Base-by-base conservation (phyloP, 306 rosid species). In the Quercus bicolor region DNA sequence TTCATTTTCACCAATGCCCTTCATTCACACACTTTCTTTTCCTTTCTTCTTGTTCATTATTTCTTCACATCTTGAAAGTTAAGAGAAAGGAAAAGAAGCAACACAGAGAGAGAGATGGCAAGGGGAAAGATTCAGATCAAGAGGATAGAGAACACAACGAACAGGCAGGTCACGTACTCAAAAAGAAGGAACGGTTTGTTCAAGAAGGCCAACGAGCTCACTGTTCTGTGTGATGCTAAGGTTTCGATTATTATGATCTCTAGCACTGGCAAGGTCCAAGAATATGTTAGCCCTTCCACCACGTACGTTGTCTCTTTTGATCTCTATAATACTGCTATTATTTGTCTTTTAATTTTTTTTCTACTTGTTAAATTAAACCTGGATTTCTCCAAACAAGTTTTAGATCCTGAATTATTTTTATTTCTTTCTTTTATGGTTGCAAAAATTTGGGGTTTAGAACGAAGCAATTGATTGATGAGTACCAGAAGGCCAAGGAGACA, bases 121-220 rank as follows among this genome's bases (percentile, higher is more conserved):
- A 85, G 97, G 7, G 98, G 98, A 24, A 94, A 94, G 97, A 94
- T 94, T 81, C 94, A 91, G 97, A 92, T 94, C 98, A 88, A 84
- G 94, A 85, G 91, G 82, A 92, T 94, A 33, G 97, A 92, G 88
- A 94, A 91, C 87, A 70, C 87, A 1, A 89, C 94, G 0, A 94
- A 87, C 76, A 79, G 97, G 52, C 98, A 94, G 77, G 97, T 94
- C 0, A 92, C 98, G 11, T 94, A 85, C 84, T 92, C 98, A 0
- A 94, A 91, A 85, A 74, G 98, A 64, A 84, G 98, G 61, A 94
- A 87, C 57, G 97, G 97, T 0, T 90, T 94, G 66, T 86, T 91
- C 90, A 94, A 94, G 85, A 94, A 94, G 84, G 98, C 98, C 12
- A 79, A 88, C 24, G 98, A 94, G 80, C 97, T 92, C 78, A 86